phyloP scores from a whole-genome alignment of 2,329 filamentous ascomycete genomes.

The Chaetoscypha palmicola region DNA sequence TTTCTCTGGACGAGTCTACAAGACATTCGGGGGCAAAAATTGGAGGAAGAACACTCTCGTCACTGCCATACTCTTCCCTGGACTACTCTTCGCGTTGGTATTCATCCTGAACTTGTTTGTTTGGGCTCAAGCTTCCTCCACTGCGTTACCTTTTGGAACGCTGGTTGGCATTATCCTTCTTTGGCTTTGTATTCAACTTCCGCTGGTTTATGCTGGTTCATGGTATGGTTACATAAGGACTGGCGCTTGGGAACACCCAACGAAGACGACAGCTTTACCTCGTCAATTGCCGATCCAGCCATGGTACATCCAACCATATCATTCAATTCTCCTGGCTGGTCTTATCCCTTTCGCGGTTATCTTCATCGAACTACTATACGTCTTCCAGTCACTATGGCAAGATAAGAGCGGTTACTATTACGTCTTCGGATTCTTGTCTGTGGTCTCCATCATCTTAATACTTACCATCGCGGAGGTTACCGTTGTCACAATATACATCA shows the following conservation, averaged over 20 bases:
- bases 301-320: slow-evolving; percentile 64
- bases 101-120: slow-evolving; percentile 84
- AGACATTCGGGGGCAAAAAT: slow-evolving; percentile 69
- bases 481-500: slow-evolving; percentile 74
- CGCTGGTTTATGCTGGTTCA: slow-evolving; percentile 73
- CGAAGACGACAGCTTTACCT: slow-evolving; percentile 64
- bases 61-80: slow-evolving; percentile 73
- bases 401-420: slow-evolving; percentile 92
- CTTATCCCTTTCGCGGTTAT: slow-evolving; percentile 80
- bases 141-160: slow-evolving; percentile 76
- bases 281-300: slow-evolving; percentile 68
- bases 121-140: slow-evolving; percentile 84
- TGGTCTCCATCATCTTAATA: slow-evolving; percentile 65
- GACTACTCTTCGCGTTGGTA: slow-evolving; percentile 64
- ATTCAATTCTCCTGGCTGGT: slow-evolving; percentile 64
- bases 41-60: slow-evolving; percentile 71
- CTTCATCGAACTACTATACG: slow-evolving; percentile 80
- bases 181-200: slow-evolving; percentile 81
- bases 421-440: slow-evolving; percentile 76
- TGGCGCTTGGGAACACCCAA: slow-evolving; percentile 71
- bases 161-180: slow-evolving; percentile 65
- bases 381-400: slow-evolving; percentile 83
- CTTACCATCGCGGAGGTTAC: slow-evolving; percentile 77
- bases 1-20: slow-evolving; percentile 76
- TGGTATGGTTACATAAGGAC: slow-evolving; percentile 67